Evolutionary conservation across 2,329 filamentous ascomycete species (phyloP).

Genomic region (Penicillium brasilianum): DNA sequence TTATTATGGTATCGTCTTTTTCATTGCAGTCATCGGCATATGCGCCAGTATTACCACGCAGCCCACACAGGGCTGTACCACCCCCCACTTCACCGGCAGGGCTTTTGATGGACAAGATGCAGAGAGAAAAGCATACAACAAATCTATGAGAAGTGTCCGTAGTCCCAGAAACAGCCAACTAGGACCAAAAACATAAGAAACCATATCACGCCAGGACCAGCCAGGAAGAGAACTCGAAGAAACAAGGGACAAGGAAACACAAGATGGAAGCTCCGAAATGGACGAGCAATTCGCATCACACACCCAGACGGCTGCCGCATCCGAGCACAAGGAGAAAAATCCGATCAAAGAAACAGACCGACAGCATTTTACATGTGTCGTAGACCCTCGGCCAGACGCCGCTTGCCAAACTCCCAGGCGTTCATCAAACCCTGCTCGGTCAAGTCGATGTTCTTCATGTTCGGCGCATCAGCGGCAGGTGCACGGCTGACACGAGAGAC

Average conservation of each 20-base stretch:
- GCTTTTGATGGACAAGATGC: slow-evolving; percentile 29
- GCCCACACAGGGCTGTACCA: background rate
- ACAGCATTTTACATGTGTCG: slow-evolving; percentile 57
- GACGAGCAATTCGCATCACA: slow-evolving; percentile 27
- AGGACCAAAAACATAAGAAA: slow-evolving; percentile 29
- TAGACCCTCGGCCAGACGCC: slow-evolving; percentile 87
- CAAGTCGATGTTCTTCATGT: slow-evolving; percentile 91
- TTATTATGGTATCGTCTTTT: slow-evolving; percentile 6
- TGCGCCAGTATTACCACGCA: slow-evolving; percentile 26
- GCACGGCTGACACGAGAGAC: slow-evolving; percentile 90
- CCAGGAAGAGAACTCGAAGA: slow-evolving; percentile 34
- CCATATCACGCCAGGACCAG: slow-evolving; percentile 45
- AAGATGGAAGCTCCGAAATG: slow-evolving; percentile 24
- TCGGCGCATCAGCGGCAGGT: slow-evolving; percentile 82
- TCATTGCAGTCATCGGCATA: slow-evolving; percentile 30
- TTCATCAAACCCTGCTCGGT: slow-evolving; percentile 96
- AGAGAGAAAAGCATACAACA: slow-evolving; percentile 22
- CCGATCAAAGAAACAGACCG: background rate
- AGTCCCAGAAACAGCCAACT: slow-evolving; percentile 17
- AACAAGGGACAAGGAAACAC: slow-evolving; percentile 24
- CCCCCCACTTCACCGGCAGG: slow-evolving; percentile 12
- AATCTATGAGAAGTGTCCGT: slow-evolving; percentile 33
- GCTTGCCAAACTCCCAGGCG: slow-evolving; percentile 90
- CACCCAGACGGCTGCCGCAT: slow-evolving; percentile 18
- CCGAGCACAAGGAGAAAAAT: background rate